Evolutionary conservation across 208 protist species (phyloP), one percentile per base, ranked within the genome.

Genomic region (Crithidia fasciculata): DNA sequence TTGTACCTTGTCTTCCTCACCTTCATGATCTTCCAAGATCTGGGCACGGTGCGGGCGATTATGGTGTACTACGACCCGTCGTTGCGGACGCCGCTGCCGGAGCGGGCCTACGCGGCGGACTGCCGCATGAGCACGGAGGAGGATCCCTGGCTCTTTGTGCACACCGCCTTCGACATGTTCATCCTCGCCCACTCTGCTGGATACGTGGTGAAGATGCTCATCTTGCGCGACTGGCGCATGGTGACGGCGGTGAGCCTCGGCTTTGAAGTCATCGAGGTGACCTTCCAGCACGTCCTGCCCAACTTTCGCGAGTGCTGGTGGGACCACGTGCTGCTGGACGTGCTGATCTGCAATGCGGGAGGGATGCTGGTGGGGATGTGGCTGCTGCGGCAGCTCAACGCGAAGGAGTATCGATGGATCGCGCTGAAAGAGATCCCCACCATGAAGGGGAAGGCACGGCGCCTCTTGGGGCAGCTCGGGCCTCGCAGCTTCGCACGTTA

Each of bases 281-380:
- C 95, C 2, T 97, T 99, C 44, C 87, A 98, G 78, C 97, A 99
- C 80, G 64, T 92, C 6, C 76, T 99, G 18, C 94, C 93, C 40
- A 99, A 99, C 84, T 99, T 99, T 78, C 76, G 82, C n/a, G 97
- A 99, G 85, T 99, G 98, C 88, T 99, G 98, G 98, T 99, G 98
- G 97, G 98, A 99, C 78, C 96, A 99, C 78, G 18, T 98, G 6
- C 72, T 99, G 39, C 79, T 99, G 6, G 98, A 99, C 80, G 91
- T 98, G 28, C 63, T 99, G 0, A 69, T 98, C n/a, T 99, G 97
- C 84, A 99, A 99, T 84, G 81, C 75, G 9, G 79, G 97, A 5
- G 98, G 98, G 47, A 99, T 98, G 58, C 62, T 98, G 5, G 50
- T 98, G 4, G 98, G 98, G 18, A 81, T 92, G 58, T 81, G 80